These are phyloP conservation scores for Pelargonium cotyledonis DNA, from an alignment of 441 rosid species.

Conservation along the genomic window DNA sequence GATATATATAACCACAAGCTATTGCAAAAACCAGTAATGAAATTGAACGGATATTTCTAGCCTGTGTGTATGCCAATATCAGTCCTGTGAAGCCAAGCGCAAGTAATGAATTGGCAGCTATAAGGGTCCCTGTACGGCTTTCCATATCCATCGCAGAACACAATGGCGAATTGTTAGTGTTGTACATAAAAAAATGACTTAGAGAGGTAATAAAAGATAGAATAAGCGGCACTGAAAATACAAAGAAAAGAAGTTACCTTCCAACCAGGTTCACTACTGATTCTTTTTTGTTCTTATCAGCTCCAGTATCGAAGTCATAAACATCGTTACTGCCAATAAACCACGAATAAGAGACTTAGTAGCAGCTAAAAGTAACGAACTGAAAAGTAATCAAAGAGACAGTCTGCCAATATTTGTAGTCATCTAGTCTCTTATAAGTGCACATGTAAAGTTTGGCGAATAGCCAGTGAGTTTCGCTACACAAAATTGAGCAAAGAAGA, in stretches of 20 bases:
- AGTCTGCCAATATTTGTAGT: not conserved
- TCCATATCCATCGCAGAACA: conserved; percentile 21
- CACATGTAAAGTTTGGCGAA: no score
- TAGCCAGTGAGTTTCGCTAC: no score
- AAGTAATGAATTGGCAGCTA: conserved; percentile 51
- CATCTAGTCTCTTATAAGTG: no score
- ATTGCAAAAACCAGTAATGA: conserved; percentile 57
- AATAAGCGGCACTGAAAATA: not conserved
- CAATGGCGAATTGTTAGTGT: conserved; percentile 15
- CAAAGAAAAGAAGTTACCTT: conserved; percentile 43
- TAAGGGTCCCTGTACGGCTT: conserved; percentile 64
- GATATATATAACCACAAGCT: conserved; percentile 69
- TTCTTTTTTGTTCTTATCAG: conserved; percentile 81
- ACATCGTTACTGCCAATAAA: conserved; percentile 76
- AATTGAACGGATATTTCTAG: conserved; percentile 47
- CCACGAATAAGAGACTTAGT: conserved; percentile 19
- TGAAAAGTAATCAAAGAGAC: conserved; percentile 5
- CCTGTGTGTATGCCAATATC: conserved; percentile 47
- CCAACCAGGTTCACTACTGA: conserved; percentile 79
- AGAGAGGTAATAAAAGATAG: not conserved
- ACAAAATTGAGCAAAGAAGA: no score
- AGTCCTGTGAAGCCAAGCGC: conserved; percentile 55
- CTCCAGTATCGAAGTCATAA: conserved; percentile 91
- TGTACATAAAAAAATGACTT: not conserved
- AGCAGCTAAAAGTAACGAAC: conserved; percentile 4